These are phyloP conservation scores for Hypoxylon crocopeplum DNA, from an alignment of 495 filamentous ascomycete species.

Conservation along the genomic window DNA sequence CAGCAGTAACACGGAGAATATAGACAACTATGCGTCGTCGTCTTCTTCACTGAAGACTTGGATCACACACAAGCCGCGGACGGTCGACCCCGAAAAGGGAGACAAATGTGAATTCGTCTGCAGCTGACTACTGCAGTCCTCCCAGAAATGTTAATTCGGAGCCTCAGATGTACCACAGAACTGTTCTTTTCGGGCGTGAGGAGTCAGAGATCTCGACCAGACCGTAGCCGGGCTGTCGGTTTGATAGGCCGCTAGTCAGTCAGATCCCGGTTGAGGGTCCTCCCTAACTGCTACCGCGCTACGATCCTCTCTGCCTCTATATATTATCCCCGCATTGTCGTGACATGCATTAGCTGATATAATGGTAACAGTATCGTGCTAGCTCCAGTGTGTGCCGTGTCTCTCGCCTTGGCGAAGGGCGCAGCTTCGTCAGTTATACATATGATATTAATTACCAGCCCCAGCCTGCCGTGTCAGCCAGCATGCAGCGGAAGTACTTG, in stretches of 20 bases:
- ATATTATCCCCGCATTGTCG: conserved; percentile 33
- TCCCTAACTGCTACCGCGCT: conserved; percentile 2
- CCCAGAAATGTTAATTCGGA: conserved; percentile 25
- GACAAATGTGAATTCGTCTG: too few relatives aligned
- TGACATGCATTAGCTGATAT: conserved; percentile 25
- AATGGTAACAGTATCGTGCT: too few relatives aligned
- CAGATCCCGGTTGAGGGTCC: conserved; percentile 13
- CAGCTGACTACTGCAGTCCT: background rate
- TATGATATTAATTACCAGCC: conserved; percentile 16
- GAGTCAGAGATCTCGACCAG: conserved; percentile 3
- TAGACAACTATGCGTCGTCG: background rate
- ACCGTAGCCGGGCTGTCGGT: conserved; percentile 31
- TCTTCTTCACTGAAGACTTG: background rate
- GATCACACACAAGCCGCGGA: background rate
- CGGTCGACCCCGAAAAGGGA: too few relatives aligned
- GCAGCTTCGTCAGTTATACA: background rate
- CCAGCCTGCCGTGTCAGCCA: background rate
- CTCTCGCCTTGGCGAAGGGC: too few relatives aligned
- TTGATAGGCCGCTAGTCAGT: conserved; percentile 31
- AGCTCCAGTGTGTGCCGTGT: too few relatives aligned
- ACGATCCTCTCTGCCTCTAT: conserved; percentile 1
- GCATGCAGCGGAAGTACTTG: conserved; percentile 8
- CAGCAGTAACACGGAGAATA: background rate
- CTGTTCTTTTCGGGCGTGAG: conserved; percentile 10
- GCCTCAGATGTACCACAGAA: conserved; percentile 6